Evolutionary conservation across 108 stramenopile genomes (phyloP).

Genomic region (Conticribra weissflogii): DNA sequence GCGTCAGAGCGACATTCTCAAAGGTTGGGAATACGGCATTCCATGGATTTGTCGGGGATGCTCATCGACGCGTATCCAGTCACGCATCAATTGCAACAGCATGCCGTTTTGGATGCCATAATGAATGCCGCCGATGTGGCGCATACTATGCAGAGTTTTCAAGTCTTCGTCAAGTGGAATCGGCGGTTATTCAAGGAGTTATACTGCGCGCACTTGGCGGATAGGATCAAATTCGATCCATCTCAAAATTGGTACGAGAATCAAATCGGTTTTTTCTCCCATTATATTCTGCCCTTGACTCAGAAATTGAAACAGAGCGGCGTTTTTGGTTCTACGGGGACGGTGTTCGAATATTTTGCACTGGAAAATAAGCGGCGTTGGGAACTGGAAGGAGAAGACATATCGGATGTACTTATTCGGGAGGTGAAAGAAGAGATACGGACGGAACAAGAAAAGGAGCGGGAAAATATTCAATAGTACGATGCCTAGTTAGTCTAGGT

Average conservation of each 20-base stretch:
- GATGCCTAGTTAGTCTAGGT: too few relatives aligned
- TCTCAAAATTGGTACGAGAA: conserved; percentile 52
- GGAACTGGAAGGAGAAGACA: conserved; percentile 33
- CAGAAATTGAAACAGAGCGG: conserved; percentile 38
- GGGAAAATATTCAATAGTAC: not conserved
- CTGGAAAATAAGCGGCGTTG: conserved; percentile 38
- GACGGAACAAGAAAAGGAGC: not conserved
- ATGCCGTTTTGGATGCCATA: conserved; percentile 56
- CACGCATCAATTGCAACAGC: conserved; percentile 34
- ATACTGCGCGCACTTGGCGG: conserved; percentile 30
- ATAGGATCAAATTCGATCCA: conserved; percentile 38
- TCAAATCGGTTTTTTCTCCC: conserved; percentile 56
- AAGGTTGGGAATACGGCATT: conserved; percentile 30
- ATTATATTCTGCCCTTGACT: conserved; percentile 53
- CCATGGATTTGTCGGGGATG: conserved; percentile 50
- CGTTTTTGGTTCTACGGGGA: conserved; percentile 44
- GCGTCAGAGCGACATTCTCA: conserved; percentile 12
- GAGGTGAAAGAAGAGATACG: conserved; percentile 34
- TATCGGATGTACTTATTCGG: conserved; percentile 37
- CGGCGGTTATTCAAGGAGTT: conserved; percentile 52
- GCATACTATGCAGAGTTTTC: conserved; percentile 63
- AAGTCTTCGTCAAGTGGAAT: conserved; percentile 65
- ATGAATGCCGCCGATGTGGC: conserved; percentile 62
- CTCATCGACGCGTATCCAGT: conserved; percentile 25
- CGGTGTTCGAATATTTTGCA: conserved; percentile 49